Percentiles rank a stretch among this genome's conserved stretches.
phyloP scores from a whole-genome alignment of 2,329 filamentous ascomycete species.

The Davidsoniella eucalypti region DNA sequence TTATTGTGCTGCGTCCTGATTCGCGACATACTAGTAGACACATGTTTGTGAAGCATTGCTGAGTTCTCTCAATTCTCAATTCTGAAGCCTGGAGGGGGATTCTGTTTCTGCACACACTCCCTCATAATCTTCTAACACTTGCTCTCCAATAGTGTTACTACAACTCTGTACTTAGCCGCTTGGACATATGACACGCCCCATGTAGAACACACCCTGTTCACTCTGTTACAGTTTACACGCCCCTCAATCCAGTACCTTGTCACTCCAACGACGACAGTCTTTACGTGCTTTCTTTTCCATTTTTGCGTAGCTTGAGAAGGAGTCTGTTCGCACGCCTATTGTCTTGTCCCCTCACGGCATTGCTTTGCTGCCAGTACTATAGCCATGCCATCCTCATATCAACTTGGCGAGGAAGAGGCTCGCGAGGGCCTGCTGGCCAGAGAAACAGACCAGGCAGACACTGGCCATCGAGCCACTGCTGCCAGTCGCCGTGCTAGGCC shows the following conservation, averaged over 20 bases:
- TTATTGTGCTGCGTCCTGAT: too few relatives aligned
- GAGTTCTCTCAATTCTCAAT: too few relatives aligned
- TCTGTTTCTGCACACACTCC: too few relatives aligned
- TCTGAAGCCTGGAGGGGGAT: too few relatives aligned
- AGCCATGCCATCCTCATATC: slow-evolving; percentile 2
- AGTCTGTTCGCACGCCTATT: background rate
- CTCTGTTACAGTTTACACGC: background rate
- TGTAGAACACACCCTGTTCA: background rate
- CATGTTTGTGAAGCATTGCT: too few relatives aligned
- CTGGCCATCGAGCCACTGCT: background rate
- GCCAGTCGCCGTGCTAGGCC: background rate
- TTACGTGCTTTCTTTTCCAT: background rate
- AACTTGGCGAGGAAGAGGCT: slow-evolving; percentile 6
- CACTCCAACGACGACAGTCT: background rate
- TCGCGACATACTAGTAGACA: too few relatives aligned
- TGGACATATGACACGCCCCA: too few relatives aligned
- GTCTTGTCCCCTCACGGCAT: background rate
- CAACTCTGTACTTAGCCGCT: too few relatives aligned
- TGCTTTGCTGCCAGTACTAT: background rate
- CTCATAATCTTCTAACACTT: too few relatives aligned
- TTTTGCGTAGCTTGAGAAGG: background rate
- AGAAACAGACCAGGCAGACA: background rate
- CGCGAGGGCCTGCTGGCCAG: background rate
- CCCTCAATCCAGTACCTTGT: background rate
- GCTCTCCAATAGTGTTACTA: too few relatives aligned